Evolutionary conservation across 139 green algal species (phyloP).

Genomic region (Nannochloris sp.): DNA sequence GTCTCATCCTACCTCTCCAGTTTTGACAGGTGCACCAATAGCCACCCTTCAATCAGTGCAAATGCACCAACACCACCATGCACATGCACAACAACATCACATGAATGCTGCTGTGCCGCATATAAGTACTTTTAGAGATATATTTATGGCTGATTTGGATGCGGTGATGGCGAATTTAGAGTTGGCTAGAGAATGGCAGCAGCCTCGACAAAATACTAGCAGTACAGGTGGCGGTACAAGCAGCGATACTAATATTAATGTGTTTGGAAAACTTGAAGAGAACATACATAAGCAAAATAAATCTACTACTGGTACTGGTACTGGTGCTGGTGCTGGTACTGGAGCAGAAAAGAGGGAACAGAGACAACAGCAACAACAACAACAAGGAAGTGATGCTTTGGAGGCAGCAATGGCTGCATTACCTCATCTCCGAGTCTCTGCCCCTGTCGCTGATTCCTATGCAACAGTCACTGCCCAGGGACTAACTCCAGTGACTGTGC

Average conservation of each 20-base stretch:
- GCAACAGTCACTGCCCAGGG: constrained; percentile 12
- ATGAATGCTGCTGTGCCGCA: no score
- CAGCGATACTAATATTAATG: no score
- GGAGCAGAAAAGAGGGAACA: no score
- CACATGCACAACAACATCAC: no score
- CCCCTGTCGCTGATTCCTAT: not conserved
- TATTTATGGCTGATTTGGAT: not conserved
- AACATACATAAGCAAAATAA: no score
- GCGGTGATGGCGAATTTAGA: not conserved
- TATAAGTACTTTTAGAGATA: not conserved
- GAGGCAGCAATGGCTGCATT: not conserved
- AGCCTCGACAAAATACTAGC: no score
- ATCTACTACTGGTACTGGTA: no score
- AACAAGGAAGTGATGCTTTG: no score
- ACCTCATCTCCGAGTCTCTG: not conserved
- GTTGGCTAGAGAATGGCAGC: not conserved
- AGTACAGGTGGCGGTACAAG: no score
- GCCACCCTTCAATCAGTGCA: not conserved
- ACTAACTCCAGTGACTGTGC: not conserved
- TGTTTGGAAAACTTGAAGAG: no score
- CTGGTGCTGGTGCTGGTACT: no score
- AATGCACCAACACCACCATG: not conserved
- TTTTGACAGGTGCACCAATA: not conserved
- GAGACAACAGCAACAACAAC: not conserved
- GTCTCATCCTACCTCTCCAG: not conserved